Evolutionary conservation across 495 filamentous ascomycete genomes (phyloP), one percentile per base, ranked within the genome.

Genomic region (Xylaria bambusicola): DNA sequence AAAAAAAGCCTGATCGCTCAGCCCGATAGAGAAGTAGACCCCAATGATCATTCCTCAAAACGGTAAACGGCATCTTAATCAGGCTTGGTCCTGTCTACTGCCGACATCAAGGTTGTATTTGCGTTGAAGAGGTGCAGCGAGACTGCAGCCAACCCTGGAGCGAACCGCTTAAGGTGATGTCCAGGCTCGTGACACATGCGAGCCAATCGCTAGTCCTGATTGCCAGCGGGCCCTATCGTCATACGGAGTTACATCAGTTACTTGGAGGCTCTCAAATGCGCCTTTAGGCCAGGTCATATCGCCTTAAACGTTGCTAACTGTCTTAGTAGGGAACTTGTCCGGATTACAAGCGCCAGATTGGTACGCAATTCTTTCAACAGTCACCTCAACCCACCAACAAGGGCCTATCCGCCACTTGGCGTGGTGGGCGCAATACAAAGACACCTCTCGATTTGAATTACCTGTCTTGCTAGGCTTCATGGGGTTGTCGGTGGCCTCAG

Each of bases 181-280:
- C 48, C 48, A 60, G 57, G 57, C 57, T 60, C 57, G 57, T 60
- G 57, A 60, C 49, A 48, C 46, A 53, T 46, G 27, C 38, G 49
- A 53, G 15, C 57, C 57, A 53, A 53, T 53, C 40, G 57, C 36
- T 52, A 45, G 40, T 38, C 33, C 10, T 40, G 38, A 35, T 26
- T 38, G 23, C 38, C 24, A 47, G 49, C 48, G 41, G 49, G 49
- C 29, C 45, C 29, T 60, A 60, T 60, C 49, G 49, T 51, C 57
- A 53, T 60, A 52, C 49, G 57, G 50, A 53, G 57, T 60, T 51
- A 40, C 57, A 60, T 60, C 29, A 52, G 24, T 51, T 46, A 21
- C 48, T 58, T 53, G 49, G 57, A 52, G 57, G 48, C 57, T 60
- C 57, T 60, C 41, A 21, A 53, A 38, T 41, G 40, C 29, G 33